Base-by-base conservation (phyloP, 306 rosid genomes). In the Prosopis cineraria region DNA sequence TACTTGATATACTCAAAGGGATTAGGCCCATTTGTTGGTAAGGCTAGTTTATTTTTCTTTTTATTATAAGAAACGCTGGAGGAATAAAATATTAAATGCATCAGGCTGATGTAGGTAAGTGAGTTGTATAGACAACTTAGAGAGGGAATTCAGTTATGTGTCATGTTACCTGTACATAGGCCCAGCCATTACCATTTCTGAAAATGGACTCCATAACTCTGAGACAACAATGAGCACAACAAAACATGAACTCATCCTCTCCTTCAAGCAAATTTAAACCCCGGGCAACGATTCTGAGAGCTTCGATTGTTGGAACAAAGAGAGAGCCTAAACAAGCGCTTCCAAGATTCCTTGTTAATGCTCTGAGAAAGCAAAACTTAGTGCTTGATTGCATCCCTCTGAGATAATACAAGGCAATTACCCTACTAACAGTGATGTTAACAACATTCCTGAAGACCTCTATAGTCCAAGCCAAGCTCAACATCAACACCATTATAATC, bases 231-330 rank as follows among this genome's bases (percentile, higher is more conserved):
- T 69, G 99, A 53, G 99, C 99, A 63, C 99, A 95, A 68, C 93
- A 95, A 77, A 95, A 95, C 99, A 95, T 93, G 86, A 93, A 95
- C 72, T 95, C 99, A 37, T 95, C 99, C 84, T 95, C 97, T 71
- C 99, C 99, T 83, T 95, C 98, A 0, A 95, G 99, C 84, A 95
- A 76, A 81, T 95, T 95, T 40, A 95, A 56, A n/a, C 68, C 97
- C 59, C 99, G 90, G 25, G 98, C 97, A 20, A 95, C 90, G 17
- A 95, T 60, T 50, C 97, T 83, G 8, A 95, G 76, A 24, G 97
- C 90, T 84, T 95, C 99, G 30, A 95, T 95, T 19, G 97, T 0
- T 1, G 99, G 99, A 56, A 95, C 94, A 48, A 95, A 95, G 77
- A 91, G 78, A 52, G 99, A 95, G 6, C 94, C 99, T 72, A 95